Evolutionary conservation across 768 basidiomycete genomes (phyloP).

Genomic region (Psilocybe azurescens): DNA sequence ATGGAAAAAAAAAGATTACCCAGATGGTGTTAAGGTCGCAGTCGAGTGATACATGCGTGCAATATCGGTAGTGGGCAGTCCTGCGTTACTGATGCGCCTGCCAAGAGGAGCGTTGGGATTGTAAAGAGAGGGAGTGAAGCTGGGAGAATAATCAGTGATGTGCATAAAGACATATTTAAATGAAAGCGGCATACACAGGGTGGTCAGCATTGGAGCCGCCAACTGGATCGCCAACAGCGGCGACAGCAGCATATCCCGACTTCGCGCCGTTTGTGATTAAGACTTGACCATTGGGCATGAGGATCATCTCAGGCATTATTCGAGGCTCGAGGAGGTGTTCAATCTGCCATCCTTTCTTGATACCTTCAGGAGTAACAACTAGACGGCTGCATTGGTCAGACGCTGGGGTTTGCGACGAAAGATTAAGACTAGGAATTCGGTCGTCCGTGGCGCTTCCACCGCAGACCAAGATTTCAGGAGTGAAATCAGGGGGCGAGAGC

Average conservation of each 20-base stretch:
- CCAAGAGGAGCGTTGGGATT: constrained; percentile 47
- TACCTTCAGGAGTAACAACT: constrained; percentile 41
- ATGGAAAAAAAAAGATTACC: constrained; percentile 22
- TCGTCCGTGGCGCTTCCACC: constrained; percentile 45
- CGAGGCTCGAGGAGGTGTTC: constrained; percentile 46
- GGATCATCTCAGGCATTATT: constrained; percentile 40
- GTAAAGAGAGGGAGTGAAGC: constrained; percentile 50
- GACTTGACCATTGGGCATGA: constrained; percentile 45
- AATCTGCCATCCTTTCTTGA: constrained; percentile 46
- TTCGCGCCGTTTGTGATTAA: constrained; percentile 47
- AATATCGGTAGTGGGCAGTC: constrained; percentile 45
- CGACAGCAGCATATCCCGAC: constrained; percentile 43
- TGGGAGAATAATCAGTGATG: background rate
- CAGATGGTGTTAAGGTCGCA: constrained; percentile 56
- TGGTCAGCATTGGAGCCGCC: constrained; percentile 32
- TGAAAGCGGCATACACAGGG: constrained; percentile 20
- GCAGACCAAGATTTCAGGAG: constrained; percentile 49
- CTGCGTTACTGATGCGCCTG: constrained; percentile 45
- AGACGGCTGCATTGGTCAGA: constrained; percentile 45
- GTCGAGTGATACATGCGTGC: constrained; percentile 66
- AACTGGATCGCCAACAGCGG: constrained; percentile 30
- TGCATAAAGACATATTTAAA: background rate
- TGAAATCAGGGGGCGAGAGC: constrained; percentile 39
- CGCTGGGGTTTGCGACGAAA: constrained; percentile 45
- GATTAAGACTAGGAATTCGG: constrained; percentile 18